Base-by-base conservation (phyloP, 768 basidiomycete species). In the Psilocybe subaeruginosa region DNA sequence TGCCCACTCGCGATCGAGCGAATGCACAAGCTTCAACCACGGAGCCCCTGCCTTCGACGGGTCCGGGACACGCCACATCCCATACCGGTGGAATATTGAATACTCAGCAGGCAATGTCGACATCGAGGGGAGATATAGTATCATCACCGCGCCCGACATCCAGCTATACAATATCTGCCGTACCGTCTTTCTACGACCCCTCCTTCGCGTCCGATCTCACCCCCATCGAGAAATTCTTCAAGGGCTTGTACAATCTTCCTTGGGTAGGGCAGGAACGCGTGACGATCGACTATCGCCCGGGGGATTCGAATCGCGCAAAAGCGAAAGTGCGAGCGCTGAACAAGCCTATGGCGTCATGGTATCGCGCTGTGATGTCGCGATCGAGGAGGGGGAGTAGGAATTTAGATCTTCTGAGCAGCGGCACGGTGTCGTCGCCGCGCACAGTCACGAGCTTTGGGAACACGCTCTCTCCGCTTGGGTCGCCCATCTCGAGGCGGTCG, bases 221-320 rank as follows among this genome's bases (percentile, higher is more conserved):
- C 17, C 80, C 80, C 0, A 56, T 83, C n/a, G 76, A 77, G 33
- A 78, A 77, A 17, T 83, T 83, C 59, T 69, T 81, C 35, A 65
- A 73, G 3, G 72, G 67, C 1, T 16, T 84, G 0, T 77, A 80
- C 54, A 64, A 70, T 29, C 75, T 84, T 29, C 82, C 83, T 4
- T 84, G 83, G 83, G 65, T 82, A 14, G 73, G 80, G 5, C 68
- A 69, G 0, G 70, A 74, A 9, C 76, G 81, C 39, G 77, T 84
- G 45, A 80, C 80, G 1, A 70, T 76, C 29, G 77, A 78, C 62
- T 82, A 84, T 60, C 66, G 78, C 23, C 81, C 82, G 1, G 75
- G 65, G 8, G 72, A 73, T 16, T 70, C 70, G 14, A 60, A 67
- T 63, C 56, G 70, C 3, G 71, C 69, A 16, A 67, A 66, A 47